These are phyloP conservation scores for Tolypocladium sp. DNA, from an alignment of 2,329 filamentous ascomycete genomes.

Conservation along the genomic window DNA sequence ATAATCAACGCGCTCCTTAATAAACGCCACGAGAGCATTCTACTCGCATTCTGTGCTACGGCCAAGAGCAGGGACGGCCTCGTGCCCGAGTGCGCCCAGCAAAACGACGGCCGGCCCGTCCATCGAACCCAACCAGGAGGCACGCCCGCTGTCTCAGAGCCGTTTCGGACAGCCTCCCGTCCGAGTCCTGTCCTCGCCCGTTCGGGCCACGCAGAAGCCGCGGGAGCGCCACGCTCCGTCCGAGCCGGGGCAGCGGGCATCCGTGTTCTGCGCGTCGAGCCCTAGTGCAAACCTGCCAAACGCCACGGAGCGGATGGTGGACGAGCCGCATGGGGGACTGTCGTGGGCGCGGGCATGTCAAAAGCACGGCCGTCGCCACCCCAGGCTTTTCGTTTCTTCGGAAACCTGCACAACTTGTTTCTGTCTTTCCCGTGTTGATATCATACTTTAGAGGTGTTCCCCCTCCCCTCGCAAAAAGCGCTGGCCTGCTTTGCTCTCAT, in stretches of 20 bases:
- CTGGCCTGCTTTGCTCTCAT: constrained; percentile 9
- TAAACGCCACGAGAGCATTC: background rate
- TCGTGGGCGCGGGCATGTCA: background rate
- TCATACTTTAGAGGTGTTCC: background rate
- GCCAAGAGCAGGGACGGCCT: too few relatives aligned
- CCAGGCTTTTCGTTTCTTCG: background rate
- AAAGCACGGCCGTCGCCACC: background rate
- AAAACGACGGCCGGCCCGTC: background rate
- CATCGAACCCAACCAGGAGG: background rate
- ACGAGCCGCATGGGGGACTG: background rate
- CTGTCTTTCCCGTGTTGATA: background rate
- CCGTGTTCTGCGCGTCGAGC: background rate
- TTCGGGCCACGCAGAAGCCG: background rate
- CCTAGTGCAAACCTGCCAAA: background rate
- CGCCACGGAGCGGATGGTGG: background rate
- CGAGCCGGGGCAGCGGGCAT: background rate
- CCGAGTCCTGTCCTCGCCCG: background rate
- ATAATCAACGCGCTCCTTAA: background rate
- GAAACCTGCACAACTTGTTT: background rate
- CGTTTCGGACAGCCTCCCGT: background rate
- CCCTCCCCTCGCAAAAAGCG: background rate
- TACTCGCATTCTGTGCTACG: too few relatives aligned
- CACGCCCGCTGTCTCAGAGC: background rate
- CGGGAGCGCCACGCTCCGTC: background rate
- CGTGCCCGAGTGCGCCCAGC: too few relatives aligned